Evolutionary conservation across 2,329 filamentous ascomycete genomes (phyloP).

Genomic region (Hawksworthiomyces lignivorus): DNA sequence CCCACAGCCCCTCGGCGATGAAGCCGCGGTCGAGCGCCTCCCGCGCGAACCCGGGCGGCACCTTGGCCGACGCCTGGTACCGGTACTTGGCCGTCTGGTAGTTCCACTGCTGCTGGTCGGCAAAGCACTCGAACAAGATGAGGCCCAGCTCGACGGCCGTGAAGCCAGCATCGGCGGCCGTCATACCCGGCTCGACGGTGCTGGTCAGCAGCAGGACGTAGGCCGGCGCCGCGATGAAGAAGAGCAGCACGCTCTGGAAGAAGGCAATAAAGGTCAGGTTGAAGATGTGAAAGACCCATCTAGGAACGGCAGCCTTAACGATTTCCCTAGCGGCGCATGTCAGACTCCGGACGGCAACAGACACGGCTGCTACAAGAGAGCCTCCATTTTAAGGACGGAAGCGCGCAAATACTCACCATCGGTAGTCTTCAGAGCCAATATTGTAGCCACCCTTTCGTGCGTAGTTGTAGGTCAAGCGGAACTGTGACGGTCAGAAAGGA

Average conservation of each 20-base stretch:
- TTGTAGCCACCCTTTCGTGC: slow-evolving; percentile 90
- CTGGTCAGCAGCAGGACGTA: slow-evolving; percentile 74
- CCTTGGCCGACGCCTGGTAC: slow-evolving; percentile 66
- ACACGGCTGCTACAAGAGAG: too few relatives aligned
- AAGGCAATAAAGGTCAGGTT: slow-evolving; percentile 87
- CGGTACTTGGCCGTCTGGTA: slow-evolving; percentile 75
- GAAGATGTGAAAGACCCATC: slow-evolving; percentile 68
- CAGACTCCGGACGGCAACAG: too few relatives aligned
- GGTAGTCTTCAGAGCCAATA: slow-evolving; percentile 87
- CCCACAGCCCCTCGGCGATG: slow-evolving; percentile 75
- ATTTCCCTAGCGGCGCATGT: slow-evolving; percentile 54
- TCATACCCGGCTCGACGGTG: slow-evolving; percentile 47
- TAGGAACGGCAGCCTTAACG: slow-evolving; percentile 57
- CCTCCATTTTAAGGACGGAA: too few relatives aligned
- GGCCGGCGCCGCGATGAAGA: slow-evolving; percentile 64
- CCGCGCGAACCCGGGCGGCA: slow-evolving; percentile 56
- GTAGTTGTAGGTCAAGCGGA: slow-evolving; percentile 89
- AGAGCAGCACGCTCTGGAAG: slow-evolving; percentile 74
- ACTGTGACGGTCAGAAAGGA: slow-evolving; percentile 33
- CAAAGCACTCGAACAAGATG: slow-evolving; percentile 64
- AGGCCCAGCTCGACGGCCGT: slow-evolving; percentile 40
- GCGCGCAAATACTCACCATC: slow-evolving; percentile 50
- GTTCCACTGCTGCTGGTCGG: slow-evolving; percentile 89
- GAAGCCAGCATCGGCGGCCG: slow-evolving; percentile 40
- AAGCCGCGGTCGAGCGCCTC: slow-evolving; percentile 87